Percentiles rank a stretch among this genome's conserved stretches.
Evolutionary conservation across 352 stramenopile genomes (phyloP).

Genomic region (Phytophthora constricta): DNA sequence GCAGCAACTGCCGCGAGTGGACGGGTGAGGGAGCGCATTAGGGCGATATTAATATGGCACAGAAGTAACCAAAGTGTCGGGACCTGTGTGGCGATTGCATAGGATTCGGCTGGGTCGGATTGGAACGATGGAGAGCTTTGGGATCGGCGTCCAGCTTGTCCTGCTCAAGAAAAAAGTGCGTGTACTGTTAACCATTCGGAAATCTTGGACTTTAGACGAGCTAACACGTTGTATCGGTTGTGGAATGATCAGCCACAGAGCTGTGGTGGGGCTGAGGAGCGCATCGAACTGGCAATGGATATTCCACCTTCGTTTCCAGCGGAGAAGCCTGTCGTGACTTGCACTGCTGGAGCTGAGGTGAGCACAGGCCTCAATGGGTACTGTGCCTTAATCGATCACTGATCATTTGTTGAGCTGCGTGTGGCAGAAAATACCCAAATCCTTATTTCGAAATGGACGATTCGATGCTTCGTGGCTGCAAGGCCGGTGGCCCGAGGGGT

Average conservation of each 20-base stretch:
- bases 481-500: slow-evolving; percentile 56
- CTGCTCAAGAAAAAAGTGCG: slow-evolving; percentile 43
- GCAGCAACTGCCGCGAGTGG: slow-evolving; percentile 58
- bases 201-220: background rate
- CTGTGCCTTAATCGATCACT: background rate
- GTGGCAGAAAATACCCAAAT: slow-evolving; percentile 49
- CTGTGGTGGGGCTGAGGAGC: slow-evolving; percentile 35
- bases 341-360: slow-evolving; percentile 57
- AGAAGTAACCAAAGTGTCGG: slow-evolving; percentile 15
- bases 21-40: slow-evolving; percentile 44
- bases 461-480: slow-evolving; percentile 61
- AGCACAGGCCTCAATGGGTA: background rate
- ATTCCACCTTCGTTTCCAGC: slow-evolving; percentile 49
- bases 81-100: background rate
- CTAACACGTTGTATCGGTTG: background rate
- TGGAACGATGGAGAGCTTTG: slow-evolving; percentile 22
- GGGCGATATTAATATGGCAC: background rate
- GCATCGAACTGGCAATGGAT: slow-evolving; percentile 54
- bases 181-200: slow-evolving; percentile 24
- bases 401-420: background rate
- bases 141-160: slow-evolving; percentile 43
- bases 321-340: slow-evolving; percentile 52
- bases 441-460: slow-evolving; percentile 43
- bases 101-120: slow-evolving; percentile 44
- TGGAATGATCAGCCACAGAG: slow-evolving; percentile 38